These are phyloP conservation scores for Yamadazyma triangularis DNA, from an alignment of 1,139 yeast species.

Conservation along the genomic window DNA sequence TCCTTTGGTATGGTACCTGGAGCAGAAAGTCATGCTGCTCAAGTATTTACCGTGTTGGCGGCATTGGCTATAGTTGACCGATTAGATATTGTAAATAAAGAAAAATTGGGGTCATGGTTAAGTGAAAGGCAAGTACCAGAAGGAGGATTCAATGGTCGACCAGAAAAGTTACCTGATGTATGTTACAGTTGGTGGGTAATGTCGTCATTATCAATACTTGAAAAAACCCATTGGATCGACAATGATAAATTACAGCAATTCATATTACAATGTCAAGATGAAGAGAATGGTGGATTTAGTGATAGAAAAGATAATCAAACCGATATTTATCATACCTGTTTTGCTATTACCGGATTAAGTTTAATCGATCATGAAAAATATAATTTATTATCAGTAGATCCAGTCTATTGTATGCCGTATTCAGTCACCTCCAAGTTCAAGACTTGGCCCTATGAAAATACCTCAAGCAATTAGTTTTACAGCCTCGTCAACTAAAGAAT, in stretches of 20 bases:
- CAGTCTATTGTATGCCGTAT: slow-evolving; percentile 79
- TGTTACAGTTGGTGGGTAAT: slow-evolving; percentile 99
- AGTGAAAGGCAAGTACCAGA: slow-evolving; percentile 82
- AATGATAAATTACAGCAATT: slow-evolving; percentile 54
- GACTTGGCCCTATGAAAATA: slow-evolving; percentile 39
- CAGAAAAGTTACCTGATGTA: slow-evolving; percentile 93
- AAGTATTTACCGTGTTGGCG: slow-evolving; percentile 82
- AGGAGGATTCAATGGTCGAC: slow-evolving; percentile 96
- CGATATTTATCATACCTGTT: slow-evolving; percentile 89
- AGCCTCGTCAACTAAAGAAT: no score
- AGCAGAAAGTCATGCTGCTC: slow-evolving; percentile 94
- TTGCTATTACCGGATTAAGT: slow-evolving; percentile 85
- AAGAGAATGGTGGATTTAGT: slow-evolving; percentile 78
- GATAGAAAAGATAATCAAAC: slow-evolving; percentile 89
- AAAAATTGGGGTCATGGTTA: slow-evolving; percentile 64
- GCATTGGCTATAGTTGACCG: slow-evolving; percentile 65
- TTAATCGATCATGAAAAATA: slow-evolving; percentile 55
- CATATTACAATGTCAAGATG: slow-evolving; percentile 76
- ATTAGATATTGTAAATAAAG: slow-evolving; percentile 52
- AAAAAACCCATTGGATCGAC: slow-evolving; percentile 71
- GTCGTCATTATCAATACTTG: slow-evolving; percentile 69
- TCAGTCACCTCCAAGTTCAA: slow-evolving; percentile 43
- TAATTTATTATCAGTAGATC: slow-evolving; percentile 60
- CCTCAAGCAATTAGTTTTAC: no score
- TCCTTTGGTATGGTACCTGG: slow-evolving; percentile 95